These are phyloP conservation scores for Neurospora tetrasperma DNA, from an alignment of 495 filamentous ascomycete species.

Conservation along the genomic window DNA sequence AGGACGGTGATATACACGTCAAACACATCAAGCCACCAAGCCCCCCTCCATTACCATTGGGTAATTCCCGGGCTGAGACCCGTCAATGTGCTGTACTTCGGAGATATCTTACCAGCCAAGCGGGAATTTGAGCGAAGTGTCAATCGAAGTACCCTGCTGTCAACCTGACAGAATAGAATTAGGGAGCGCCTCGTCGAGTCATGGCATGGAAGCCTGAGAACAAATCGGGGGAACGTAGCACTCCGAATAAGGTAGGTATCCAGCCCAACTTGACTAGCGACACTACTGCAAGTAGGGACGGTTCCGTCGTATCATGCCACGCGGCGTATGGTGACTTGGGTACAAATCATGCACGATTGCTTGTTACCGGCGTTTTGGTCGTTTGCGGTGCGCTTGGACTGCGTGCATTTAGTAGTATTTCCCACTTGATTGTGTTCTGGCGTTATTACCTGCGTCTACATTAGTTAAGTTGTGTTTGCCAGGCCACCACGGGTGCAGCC, in stretches of 20 bases:
- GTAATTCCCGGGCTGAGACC: neutral
- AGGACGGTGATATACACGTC: neutral
- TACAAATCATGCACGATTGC: neutral
- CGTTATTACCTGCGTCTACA: neutral
- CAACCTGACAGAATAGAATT: neutral
- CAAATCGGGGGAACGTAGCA: neutral
- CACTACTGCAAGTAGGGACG: neutral
- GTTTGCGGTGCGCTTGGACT: neutral
- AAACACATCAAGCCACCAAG: neutral
- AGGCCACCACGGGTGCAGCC: neutral
- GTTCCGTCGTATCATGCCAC: neutral
- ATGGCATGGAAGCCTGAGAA: neutral
- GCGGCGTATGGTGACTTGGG: neutral
- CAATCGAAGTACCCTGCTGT: neutral
- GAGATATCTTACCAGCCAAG: neutral
- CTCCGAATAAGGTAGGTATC: too few relatives aligned
- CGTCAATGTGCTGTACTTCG: neutral
- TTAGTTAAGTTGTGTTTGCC: neutral
- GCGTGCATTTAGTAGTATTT: neutral
- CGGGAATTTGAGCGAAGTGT: neutral
- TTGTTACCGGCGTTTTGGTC: neutral
- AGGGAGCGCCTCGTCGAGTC: neutral
- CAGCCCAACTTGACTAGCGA: neutral
- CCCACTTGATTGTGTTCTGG: neutral
- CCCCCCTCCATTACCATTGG: neutral